Evolutionary conservation across 2,329 filamentous ascomycete genomes (phyloP), one percentile per base, ranked within the genome.

Genomic region (Ascocoryne sarcoides): DNA sequence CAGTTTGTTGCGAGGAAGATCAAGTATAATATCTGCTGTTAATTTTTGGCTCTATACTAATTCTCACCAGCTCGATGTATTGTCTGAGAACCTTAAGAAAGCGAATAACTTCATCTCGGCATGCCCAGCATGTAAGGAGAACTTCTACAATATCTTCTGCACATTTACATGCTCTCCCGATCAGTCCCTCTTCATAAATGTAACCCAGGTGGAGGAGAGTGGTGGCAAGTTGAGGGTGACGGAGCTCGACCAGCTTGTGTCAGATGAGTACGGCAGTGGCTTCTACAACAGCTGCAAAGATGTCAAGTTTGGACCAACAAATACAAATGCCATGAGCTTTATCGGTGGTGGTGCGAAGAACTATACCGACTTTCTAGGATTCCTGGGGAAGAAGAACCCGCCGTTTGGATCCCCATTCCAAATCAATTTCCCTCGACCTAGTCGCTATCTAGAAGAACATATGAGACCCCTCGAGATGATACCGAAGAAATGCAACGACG

Each of bases 221-320:
- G 62, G 66, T 48, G 59, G 72, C 62, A 40, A 64, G 56, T 18
- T 65, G 42, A 63, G 87, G n/a, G 88, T 95, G 10, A 87, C 84
- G 1, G 87, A 95, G 65, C 66, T 98, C 16, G 89, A 95, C 58
- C 90, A 95, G 57, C 68, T 96, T 4, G 79, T 95, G 52, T 86
- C 87, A 2, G 72, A 88, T 42, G 71, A 83, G 39, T 96, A 93
- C 60, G 89, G 87, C 32, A 72, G 76, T 7, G 88, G 84, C 1
- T 93, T 98, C 66, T 98, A 89, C 61, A 75, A 95, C 63, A 98
- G 92, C 65, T 98, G 92, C 69, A 96, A 96, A 65, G 88, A 98
- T 61, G 90, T 98, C 64, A 98, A 98, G 60, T 95, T 96, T 56
- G 92, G 92, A 26, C 84, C 89, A 5, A 89, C 90, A 31, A 95